Evolutionary conservation across 208 protist genomes (phyloP), one percentile per base, ranked within the genome.

Genomic region (Leishmania tropica): DNA sequence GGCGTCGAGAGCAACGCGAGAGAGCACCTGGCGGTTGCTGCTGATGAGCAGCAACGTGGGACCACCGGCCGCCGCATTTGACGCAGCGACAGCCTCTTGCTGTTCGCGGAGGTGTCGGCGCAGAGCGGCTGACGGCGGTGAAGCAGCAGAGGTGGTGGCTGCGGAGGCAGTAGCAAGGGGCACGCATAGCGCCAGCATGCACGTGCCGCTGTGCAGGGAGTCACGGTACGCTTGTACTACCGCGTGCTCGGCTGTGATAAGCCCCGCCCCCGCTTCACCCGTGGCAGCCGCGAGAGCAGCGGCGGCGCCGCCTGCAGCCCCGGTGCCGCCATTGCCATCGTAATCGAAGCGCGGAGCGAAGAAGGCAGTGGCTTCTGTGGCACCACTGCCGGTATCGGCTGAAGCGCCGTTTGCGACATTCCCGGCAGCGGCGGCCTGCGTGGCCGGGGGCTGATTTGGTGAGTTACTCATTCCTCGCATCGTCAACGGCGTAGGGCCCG

Each of bases 161-260:
- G 62, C 37, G 10, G 85, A 42, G 45, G 88, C 56, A 37, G 80
- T 75, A 13, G 73, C 8, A 62, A 78, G 47, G 60, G 89, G 88
- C 53, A 94, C 89, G 87, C 88, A 91, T 28, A 92, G 37, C 3
- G 90, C 90, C n/a, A 90, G 76, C 51, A 90, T 79, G 67, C 87
- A 92, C 40, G 89, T 85, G 68, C 90, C 90, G 37, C 86, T 76
- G 60, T 78, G 82, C 1, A 78, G 71, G 35, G 90, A 82, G 42
- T 86, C 89, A 17, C 85, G 88, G 77, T 93, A 96, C 37, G 85
- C 85, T 65, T 93, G 81, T 53, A 93, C 84, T 3, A 88, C 62
- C 8, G 84, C 84, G 54, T 93, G 89, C 65, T 82, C n/a, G 4
- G 85, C 89, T 28, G 88, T 93, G 65, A 83, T 85, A 28, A 90